phyloP scores from a whole-genome alignment of 164 flowering plant species.

The Chimonanthus salicifolius region DNA sequence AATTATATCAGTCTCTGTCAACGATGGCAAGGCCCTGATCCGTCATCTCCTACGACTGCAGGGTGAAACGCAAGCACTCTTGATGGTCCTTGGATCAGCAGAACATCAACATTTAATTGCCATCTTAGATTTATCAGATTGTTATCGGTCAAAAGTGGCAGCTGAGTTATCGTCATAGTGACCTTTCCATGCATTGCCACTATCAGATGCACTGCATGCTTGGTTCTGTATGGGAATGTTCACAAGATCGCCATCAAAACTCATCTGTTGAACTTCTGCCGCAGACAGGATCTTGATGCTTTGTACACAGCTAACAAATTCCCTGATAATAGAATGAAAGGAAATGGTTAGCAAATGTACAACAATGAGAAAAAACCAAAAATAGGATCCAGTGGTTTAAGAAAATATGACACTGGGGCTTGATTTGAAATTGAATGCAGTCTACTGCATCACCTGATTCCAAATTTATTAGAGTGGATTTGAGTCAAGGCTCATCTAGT shows the following conservation, averaged over 20 bases:
- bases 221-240: constrained; percentile 61
- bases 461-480: background rate
- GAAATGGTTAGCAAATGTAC: background rate
- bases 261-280: constrained; percentile 95
- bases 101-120: no score
- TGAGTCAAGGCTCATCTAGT: background rate
- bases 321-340: constrained; percentile 41
- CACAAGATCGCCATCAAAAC: constrained; percentile 90
- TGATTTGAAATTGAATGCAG: background rate
- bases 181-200: constrained; percentile 69
- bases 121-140: background rate
- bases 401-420: background rate
- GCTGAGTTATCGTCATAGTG: constrained; percentile 63
- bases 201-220: constrained; percentile 71
- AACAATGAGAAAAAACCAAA: background rate
- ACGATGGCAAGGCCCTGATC: no score
- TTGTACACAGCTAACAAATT: constrained; percentile 83
- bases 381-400: background rate
- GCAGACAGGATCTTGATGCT: constrained; percentile 89
- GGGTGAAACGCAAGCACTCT: no score
- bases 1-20: no score
- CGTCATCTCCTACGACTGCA: no score
- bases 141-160: constrained; percentile 52
- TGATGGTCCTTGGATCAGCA: no score
- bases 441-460: no score